Conservation (phyloP, 768 basidiomycete genomes). For the Porphyrellus cyaneotinctus region DNA sequence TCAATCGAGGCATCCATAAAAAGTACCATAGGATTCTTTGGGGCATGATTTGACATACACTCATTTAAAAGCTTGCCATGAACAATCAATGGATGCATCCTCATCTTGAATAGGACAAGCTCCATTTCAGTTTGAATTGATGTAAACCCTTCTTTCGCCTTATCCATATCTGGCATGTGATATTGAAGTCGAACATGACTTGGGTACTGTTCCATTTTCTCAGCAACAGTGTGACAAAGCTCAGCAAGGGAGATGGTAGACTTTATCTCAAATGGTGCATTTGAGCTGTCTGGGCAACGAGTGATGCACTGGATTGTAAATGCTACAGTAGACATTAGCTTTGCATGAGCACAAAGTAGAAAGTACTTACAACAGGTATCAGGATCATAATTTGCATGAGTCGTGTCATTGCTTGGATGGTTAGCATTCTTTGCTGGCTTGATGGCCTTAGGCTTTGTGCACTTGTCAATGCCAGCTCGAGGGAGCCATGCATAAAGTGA, state of each 20-base stretch:
- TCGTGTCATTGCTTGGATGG: too few relatives aligned
- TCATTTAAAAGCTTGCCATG: neutral
- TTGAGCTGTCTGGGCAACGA: too few relatives aligned
- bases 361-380: too few relatives aligned
- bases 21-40: neutral
- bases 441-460: too few relatives aligned
- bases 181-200: neutral
- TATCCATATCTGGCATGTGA: neutral
- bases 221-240: neutral
- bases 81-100: neutral
- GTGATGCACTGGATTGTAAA: too few relatives aligned
- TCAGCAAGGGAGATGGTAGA: neutral
- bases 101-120: too few relatives aligned
- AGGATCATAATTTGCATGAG: too few relatives aligned
- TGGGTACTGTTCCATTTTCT: neutral
- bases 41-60: neutral
- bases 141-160: neutral
- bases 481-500: too few relatives aligned
- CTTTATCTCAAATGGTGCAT: neutral
- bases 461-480: too few relatives aligned
- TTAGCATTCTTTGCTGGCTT: too few relatives aligned
- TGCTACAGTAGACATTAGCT: too few relatives aligned
- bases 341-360: too few relatives aligned
- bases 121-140: neutral
- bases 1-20: neutral